Evolutionary conservation across 2,329 filamentous ascomycete species (phyloP), one percentile per base, ranked within the genome.

Genomic region (Xylaria polymorpha): DNA sequence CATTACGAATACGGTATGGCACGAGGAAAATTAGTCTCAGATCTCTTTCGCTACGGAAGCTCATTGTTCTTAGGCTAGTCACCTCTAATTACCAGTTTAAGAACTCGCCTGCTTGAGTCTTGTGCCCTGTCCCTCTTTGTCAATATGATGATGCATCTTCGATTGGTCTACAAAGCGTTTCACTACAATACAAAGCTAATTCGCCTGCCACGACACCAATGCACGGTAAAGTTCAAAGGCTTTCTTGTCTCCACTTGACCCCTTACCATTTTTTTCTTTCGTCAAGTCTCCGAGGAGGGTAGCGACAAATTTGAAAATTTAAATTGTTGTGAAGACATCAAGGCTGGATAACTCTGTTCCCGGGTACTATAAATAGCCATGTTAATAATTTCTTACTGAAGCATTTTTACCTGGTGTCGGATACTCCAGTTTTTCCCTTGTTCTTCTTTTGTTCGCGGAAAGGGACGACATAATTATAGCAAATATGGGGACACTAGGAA

Each of bases 331-430:
- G 71, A 91, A 89, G 1, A 87, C 87, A 41, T 81, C 79, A 74
- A 91, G 76, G 76, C 89, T 91, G 14, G 83, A 85, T 72, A 88
- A 81, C 4, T 85, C 87, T 63, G 82, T 83, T 3, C 88, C 86
- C 2, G 82, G 82, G 71, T 82, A 84, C 66, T 77, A 61, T 29
- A 43, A 53, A 15, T 60, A 18, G 35, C 7, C 3, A 25, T 10
- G 57, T 71, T 29, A 67, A 46, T 62, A 46, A 44, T 20, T 0
- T 9, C 5, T 22, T 3, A 39, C 14, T 35, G 18, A 32, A 51
- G 48, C 25, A 3, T 29, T n/a, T n/a, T 55, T 35, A 32, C 10
- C 2, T n/a, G 3, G 14, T 55, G 5, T 15, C 25, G 48, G 29
- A 51, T 51, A 29, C 6, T 35, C 14, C 1, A 53, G 14, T 15